Evolutionary conservation across 148 eudicot species (phyloP).

Genomic region (Dianthus caryophyllus): DNA sequence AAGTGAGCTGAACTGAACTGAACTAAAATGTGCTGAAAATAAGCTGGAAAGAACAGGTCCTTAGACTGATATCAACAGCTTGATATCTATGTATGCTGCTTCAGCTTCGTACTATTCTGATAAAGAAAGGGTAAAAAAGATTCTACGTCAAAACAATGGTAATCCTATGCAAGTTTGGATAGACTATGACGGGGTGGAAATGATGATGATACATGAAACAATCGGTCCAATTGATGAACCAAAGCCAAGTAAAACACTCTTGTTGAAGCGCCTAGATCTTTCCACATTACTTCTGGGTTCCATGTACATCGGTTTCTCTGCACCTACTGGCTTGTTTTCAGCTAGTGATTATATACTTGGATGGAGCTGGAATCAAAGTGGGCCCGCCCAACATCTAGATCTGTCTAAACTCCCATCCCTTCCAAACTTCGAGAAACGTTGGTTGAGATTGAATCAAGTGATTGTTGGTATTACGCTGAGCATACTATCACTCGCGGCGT

Average conservation of each 20-base stretch:
- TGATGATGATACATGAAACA: slow-evolving; percentile 19
- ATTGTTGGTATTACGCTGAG: too few species aligned
- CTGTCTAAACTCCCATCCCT: slow-evolving; percentile 23
- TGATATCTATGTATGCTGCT: slow-evolving; percentile 12
- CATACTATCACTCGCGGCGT: neutral
- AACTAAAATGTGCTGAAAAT: too few species aligned
- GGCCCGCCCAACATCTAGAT: slow-evolving; percentile 23
- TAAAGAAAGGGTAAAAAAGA: slow-evolving; percentile 13
- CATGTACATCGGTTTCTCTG: slow-evolving; percentile 25
- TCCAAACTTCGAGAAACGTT: slow-evolving; percentile 7
- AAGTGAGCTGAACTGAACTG: too few species aligned
- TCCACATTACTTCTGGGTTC: slow-evolving; percentile 15
- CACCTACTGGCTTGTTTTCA: slow-evolving; percentile 5
- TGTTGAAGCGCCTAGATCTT: slow-evolving; percentile 21
- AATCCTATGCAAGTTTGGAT: slow-evolving; percentile 25
- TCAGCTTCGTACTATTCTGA: slow-evolving; percentile 23
- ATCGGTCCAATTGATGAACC: too few species aligned
- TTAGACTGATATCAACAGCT: too few species aligned
- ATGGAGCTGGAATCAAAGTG: too few species aligned
- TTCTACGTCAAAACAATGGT: slow-evolving; percentile 11
- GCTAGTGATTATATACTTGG: slow-evolving; percentile 22
- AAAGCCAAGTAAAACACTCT: slow-evolving; percentile 20
- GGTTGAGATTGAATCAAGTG: neutral
- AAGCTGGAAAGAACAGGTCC: too few species aligned
- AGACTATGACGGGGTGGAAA: slow-evolving; percentile 20